Conservation (phyloP, 306 rosid species). For the Albizia julibrissin region DNA sequence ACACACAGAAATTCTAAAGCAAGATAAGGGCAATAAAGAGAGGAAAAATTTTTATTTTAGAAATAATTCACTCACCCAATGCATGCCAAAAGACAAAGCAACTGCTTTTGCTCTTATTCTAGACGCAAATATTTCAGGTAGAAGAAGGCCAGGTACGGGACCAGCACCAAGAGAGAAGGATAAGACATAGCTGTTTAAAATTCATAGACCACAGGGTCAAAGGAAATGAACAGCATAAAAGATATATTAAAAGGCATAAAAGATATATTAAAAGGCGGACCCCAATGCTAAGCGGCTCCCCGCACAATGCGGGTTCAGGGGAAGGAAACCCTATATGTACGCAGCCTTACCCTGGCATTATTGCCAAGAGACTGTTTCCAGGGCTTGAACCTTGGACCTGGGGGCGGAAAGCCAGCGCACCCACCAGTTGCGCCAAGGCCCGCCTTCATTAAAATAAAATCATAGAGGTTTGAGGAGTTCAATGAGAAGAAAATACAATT, state of each 20-base stretch:
- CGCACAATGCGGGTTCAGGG: no score
- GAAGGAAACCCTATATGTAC: no score
- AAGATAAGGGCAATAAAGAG: slow-evolving; percentile 11
- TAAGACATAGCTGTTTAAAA: slow-evolving; percentile 75
- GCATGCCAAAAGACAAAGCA: slow-evolving; percentile 89
- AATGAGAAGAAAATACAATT: not conserved
- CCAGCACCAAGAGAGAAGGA: slow-evolving; percentile 99
- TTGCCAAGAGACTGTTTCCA: no score
- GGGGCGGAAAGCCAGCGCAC: no score
- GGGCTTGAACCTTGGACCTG: no score
- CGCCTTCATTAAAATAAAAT: not conserved
- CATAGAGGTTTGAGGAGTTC: not conserved
- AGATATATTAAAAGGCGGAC: no score
- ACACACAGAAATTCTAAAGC: not conserved
- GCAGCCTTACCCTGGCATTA: no score
- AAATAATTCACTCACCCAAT: slow-evolving; percentile 76
- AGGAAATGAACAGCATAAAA: slow-evolving; percentile 12
- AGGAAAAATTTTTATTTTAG: not conserved
- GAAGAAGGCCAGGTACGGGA: slow-evolving; percentile 97
- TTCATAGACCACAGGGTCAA: slow-evolving; percentile 30
- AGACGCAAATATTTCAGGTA: slow-evolving; percentile 95
- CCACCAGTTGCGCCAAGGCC: no score
- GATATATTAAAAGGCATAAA: not conserved
- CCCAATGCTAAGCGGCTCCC: no score
- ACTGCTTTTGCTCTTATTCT: slow-evolving; percentile 98